A percentile compares a stretch with the other conserved stretches of the same genome.
phyloP scores from a whole-genome alignment of 1,139 yeast genomes.

The Yamadazyma aaseri region DNA sequence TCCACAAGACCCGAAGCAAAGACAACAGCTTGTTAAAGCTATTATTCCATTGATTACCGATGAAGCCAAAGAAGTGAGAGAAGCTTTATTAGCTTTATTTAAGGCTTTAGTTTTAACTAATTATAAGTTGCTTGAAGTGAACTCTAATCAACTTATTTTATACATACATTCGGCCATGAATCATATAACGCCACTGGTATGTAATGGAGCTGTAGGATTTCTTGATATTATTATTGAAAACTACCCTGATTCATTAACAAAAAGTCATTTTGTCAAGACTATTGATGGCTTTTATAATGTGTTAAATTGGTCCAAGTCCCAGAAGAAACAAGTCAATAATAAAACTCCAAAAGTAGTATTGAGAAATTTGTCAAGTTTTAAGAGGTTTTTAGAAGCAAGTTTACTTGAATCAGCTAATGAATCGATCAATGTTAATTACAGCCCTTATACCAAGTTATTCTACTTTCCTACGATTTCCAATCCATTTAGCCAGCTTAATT shows the following conservation, averaged over 20 bases:
- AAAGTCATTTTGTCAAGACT: conserved; percentile 58
- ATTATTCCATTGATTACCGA: conserved; percentile 64
- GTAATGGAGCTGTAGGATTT: conserved; percentile 68
- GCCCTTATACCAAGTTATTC: conserved; percentile 50
- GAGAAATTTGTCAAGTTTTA: conserved; percentile 47
- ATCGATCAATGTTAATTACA: conserved; percentile 20
- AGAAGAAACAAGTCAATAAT: conserved; percentile 27
- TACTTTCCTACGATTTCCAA: conserved; percentile 54
- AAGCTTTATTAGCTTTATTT: conserved; percentile 53
- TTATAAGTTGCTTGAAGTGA: conserved; percentile 61
- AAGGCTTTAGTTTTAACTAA: conserved; percentile 49
- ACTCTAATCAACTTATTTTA: conserved; percentile 62
- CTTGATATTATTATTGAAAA: conserved; percentile 52
- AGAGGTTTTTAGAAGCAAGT: conserved; percentile 13
- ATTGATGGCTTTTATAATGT: conserved; percentile 56
- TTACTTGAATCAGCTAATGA: conserved; percentile 22
- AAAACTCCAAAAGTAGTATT: conserved; percentile 33
- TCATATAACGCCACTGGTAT: conserved; percentile 73
- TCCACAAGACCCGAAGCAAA: conserved; percentile 50
- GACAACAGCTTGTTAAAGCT: conserved; percentile 57
- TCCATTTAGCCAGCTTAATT: conserved; percentile 50
- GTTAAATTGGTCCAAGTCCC: conserved; percentile 57
- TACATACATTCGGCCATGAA: conserved; percentile 95
- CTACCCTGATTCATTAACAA: conserved; percentile 49
- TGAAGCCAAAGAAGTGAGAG: conserved; percentile 61